Conservation (phyloP, 2,329 filamentous ascomycete genomes). For the Bipolaris cookei region DNA sequence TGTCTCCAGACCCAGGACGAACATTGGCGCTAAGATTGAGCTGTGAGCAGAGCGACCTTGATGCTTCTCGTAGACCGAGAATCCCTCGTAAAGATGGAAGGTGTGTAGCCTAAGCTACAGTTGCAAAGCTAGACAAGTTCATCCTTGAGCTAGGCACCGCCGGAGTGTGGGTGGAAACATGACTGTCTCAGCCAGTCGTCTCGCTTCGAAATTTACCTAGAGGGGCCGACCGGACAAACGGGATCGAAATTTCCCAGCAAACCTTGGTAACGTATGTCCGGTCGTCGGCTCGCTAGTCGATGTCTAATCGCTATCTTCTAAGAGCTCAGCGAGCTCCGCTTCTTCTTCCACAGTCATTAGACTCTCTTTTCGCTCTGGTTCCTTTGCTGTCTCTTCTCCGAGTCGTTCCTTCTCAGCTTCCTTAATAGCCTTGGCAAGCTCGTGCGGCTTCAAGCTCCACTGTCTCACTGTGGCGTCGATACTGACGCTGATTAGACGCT, state of each 20-base stretch:
- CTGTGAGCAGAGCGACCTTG: constrained; percentile 15
- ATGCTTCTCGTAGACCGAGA: constrained; percentile 6
- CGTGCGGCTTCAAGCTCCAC: constrained; percentile 74
- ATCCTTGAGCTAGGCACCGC: constrained; percentile 19
- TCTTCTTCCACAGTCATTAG: constrained; percentile 88
- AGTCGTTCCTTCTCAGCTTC: constrained; percentile 58
- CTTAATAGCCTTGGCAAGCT: constrained; percentile 63
- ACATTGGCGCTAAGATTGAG: constrained; percentile 13
- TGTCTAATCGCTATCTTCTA: constrained; percentile 72
- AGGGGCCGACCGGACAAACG: constrained; percentile 27
- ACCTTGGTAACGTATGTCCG: constrained; percentile 25
- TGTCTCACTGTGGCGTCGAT: constrained; percentile 88
- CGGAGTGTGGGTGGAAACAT: constrained; percentile 26
- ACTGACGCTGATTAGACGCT: constrained; percentile 75
- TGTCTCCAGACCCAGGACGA: constrained; percentile 8
- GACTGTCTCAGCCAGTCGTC: constrained; percentile 29
- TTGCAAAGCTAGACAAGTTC: constrained; percentile 21
- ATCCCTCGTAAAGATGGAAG: constrained; percentile 8
- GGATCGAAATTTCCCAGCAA: constrained; percentile 28
- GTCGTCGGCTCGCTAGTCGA: constrained; percentile 28
- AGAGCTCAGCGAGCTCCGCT: constrained; percentile 85
- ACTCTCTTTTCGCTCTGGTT: constrained; percentile 56
- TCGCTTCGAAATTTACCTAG: constrained; percentile 35
- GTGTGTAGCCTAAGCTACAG: constrained; percentile 12
- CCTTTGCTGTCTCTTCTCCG: constrained; percentile 53